A percentile compares a stretch with the other conserved stretches of the same genome.
These are phyloP conservation scores for Acacia melanoxylon DNA, from an alignment of 306 rosid genomes.

Conservation along the genomic window DNA sequence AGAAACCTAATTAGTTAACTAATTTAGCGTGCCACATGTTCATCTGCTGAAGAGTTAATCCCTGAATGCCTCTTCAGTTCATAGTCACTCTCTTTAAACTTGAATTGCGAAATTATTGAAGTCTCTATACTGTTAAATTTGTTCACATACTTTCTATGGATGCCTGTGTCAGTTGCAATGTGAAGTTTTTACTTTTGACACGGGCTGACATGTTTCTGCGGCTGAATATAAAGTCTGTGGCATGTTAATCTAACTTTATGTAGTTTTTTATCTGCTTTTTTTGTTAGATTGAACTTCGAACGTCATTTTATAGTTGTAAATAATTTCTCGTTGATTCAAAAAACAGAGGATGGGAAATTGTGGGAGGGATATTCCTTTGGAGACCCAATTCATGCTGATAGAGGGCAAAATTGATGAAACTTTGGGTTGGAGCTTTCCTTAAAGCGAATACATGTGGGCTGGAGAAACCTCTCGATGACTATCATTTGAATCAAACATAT, in stretches of 20 bases:
- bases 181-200: neutral
- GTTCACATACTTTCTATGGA: neutral
- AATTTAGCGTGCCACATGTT: neutral
- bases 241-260: neutral
- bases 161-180: neutral
- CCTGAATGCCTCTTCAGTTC: neutral
- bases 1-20: neutral
- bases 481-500: conserved; percentile 49
- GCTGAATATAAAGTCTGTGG: neutral
- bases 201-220: neutral
- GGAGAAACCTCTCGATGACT: conserved; percentile 48
- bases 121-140: neutral
- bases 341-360: conserved; percentile 82
- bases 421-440: conserved; percentile 51
- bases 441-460: conserved; percentile 43
- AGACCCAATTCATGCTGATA: conserved; percentile 91
- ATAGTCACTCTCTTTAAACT: neutral
- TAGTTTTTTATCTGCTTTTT: neutral
- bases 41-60: neutral
- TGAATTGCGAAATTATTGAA: neutral
- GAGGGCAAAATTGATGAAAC: conserved; percentile 57
- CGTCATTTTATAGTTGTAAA: neutral
- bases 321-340: neutral
- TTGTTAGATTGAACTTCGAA: neutral
- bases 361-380: conserved; percentile 88